phyloP scores from a whole-genome alignment of 2,329 filamentous ascomycete genomes.

The Pseudopyrenochaeta lycopersici region DNA sequence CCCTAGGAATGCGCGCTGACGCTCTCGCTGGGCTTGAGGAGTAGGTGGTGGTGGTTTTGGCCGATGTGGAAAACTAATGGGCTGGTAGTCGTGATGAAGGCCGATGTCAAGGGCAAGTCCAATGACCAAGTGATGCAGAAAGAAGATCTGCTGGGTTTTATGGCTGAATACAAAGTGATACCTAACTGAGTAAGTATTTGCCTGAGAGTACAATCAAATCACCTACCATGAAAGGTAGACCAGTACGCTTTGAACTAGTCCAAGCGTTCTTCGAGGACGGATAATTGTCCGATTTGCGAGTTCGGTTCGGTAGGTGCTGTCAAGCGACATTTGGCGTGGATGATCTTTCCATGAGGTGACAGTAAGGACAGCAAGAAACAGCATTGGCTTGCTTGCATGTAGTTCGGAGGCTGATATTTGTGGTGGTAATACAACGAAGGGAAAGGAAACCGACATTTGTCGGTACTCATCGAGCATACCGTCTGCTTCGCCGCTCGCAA shows the following conservation, averaged over 20 bases:
- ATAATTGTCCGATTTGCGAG: constrained; percentile 46
- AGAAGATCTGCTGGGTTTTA: constrained; percentile 46
- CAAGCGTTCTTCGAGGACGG: constrained; percentile 34
- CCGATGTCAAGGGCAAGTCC: constrained; percentile 44
- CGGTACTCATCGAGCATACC: constrained; percentile 35
- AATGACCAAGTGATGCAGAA: constrained; percentile 41
- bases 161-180: constrained; percentile 48
- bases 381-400: constrained; percentile 38
- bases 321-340: constrained; percentile 34
- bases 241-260: constrained; percentile 43
- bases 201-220: neutral
- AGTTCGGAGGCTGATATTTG: constrained; percentile 25
- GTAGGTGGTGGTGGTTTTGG: constrained; percentile 20
- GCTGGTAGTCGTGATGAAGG: constrained; percentile 31
- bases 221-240: constrained; percentile 45
- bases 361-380: constrained; percentile 41
- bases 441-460: constrained; percentile 38
- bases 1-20: constrained; percentile 42
- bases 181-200: constrained; percentile 24
- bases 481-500: constrained; percentile 37
- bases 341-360: constrained; percentile 41
- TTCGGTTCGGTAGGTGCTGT: constrained; percentile 37
- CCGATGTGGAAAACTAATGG: constrained; percentile 21
- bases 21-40: constrained; percentile 30
- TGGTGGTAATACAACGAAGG: constrained; percentile 38